phyloP scores from a whole-genome alignment of 495 filamentous ascomycete genomes.

The Penicillium atrosanguineum region DNA sequence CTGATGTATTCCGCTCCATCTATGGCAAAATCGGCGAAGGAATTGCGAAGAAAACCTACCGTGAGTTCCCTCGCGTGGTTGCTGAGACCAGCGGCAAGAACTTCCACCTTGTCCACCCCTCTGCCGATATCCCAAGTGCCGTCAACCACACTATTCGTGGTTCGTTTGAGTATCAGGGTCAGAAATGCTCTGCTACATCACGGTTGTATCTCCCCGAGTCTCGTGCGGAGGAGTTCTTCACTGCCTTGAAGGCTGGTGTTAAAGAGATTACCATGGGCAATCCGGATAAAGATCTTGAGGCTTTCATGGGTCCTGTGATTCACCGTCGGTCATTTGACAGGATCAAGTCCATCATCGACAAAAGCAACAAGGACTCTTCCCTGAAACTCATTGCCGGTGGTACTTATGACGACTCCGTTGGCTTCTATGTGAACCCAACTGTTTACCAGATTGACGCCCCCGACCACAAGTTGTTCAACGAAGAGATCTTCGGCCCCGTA shows the following conservation, averaged over 20 bases:
- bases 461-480: slow-evolving; percentile 61
- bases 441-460: slow-evolving; percentile 63
- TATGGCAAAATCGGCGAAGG: slow-evolving; percentile 69
- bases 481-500: slow-evolving; percentile 78
- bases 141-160: slow-evolving; percentile 79
- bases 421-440: slow-evolving; percentile 72
- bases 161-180: slow-evolving; percentile 86
- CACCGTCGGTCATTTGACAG: slow-evolving; percentile 69
- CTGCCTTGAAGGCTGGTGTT: slow-evolving; percentile 46
- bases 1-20: slow-evolving; percentile 73
- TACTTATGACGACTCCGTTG: slow-evolving; percentile 62
- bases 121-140: slow-evolving; percentile 73
- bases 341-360: slow-evolving; percentile 64
- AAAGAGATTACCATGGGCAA: slow-evolving; percentile 51
- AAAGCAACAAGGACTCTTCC: slow-evolving; percentile 61
- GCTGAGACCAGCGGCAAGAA: slow-evolving; percentile 92
- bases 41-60: slow-evolving; percentile 65
- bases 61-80: slow-evolving; percentile 75
- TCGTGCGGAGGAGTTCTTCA: slow-evolving; percentile 58
- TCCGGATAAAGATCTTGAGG: slow-evolving; percentile 56
- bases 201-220: slow-evolving; percentile 71
- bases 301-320: slow-evolving; percentile 79
- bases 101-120: slow-evolving; percentile 77
- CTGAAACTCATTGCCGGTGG: slow-evolving; percentile 67
- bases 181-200: slow-evolving; percentile 85